These are phyloP conservation scores for Phyllosticta capitalensis DNA, from an alignment of 2,329 filamentous ascomycete genomes.

Conservation along the genomic window DNA sequence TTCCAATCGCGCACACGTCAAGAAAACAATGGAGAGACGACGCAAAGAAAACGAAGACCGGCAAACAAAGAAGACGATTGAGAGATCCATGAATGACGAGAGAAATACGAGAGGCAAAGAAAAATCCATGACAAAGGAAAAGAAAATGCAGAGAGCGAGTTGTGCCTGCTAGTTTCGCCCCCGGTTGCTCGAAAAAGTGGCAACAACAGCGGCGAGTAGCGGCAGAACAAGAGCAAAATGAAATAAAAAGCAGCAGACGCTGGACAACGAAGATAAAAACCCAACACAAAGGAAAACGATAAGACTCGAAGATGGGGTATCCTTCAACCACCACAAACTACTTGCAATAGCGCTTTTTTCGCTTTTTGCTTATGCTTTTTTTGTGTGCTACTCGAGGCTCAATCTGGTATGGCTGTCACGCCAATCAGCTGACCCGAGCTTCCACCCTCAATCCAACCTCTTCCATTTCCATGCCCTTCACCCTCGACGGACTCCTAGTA, in stretches of 20 bases:
- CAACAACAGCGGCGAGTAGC: not conserved
- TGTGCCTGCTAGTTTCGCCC: not conserved
- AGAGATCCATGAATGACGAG: not conserved
- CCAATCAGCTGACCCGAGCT: slow-evolving; percentile 6
- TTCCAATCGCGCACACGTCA: too few species aligned
- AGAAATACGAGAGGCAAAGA: not conserved
- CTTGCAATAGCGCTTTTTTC: not conserved
- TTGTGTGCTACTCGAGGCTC: not conserved
- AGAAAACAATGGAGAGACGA: too few species aligned
- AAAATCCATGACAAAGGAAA: not conserved
- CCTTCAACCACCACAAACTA: not conserved
- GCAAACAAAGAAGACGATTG: too few species aligned
- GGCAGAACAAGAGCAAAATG: not conserved
- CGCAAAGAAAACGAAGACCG: too few species aligned
- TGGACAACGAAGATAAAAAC: not conserved
- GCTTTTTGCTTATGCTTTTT: not conserved
- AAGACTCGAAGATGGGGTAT: not conserved
- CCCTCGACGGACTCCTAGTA: slow-evolving; percentile 13
- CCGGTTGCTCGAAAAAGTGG: not conserved
- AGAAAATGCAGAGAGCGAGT: not conserved
- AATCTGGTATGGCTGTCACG: not conserved
- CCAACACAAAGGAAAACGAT: not conserved
- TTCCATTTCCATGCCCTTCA: slow-evolving; percentile 11
- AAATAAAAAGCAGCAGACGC: not conserved
- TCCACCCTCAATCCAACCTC: slow-evolving; percentile 6